phyloP scores from a whole-genome alignment of 2,329 filamentous ascomycete genomes.

The Macrophomina tecta region DNA sequence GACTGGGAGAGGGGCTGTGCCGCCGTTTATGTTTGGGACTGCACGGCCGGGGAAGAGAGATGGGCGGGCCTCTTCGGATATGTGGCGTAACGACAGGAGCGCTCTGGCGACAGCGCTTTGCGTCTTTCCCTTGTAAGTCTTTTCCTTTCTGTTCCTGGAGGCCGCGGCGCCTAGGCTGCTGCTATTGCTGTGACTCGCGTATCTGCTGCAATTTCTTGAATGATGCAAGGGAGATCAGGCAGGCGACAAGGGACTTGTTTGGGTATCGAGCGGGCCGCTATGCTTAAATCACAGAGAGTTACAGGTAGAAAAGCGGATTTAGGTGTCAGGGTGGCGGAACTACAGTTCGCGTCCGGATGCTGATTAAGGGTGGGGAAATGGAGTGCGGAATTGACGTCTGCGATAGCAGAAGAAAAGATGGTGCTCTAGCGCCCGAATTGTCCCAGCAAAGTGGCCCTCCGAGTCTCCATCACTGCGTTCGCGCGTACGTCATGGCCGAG shows the following conservation, averaged over 20 bases:
- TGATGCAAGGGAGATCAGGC: not conserved
- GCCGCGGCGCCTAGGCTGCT: too few relatives aligned
- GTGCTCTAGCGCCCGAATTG: too few relatives aligned
- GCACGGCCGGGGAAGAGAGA: not conserved
- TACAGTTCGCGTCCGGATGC: too few relatives aligned
- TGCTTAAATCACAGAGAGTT: not conserved
- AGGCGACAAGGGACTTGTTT: not conserved
- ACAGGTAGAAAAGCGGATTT: not conserved
- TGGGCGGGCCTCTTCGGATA: not conserved
- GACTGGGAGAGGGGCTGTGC: not conserved
- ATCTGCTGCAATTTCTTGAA: not conserved
- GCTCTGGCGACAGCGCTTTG: not conserved
- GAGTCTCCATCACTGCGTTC: too few relatives aligned
- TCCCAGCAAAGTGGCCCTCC: too few relatives aligned
- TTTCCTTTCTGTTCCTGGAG: not conserved
- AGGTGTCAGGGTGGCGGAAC: not conserved
- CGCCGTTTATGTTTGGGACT: not conserved
- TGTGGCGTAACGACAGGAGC: not conserved
- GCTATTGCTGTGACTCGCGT: not conserved
- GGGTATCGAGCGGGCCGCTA: not conserved
- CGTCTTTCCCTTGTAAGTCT: not conserved
- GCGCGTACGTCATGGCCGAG: conserved; percentile 5
- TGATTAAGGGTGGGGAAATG: not conserved
- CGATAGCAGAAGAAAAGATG: too few relatives aligned
- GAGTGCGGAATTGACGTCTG: not conserved